Base-by-base conservation (phyloP, 139 green algal genomes). In the Yamagishiella unicocca region DNA sequence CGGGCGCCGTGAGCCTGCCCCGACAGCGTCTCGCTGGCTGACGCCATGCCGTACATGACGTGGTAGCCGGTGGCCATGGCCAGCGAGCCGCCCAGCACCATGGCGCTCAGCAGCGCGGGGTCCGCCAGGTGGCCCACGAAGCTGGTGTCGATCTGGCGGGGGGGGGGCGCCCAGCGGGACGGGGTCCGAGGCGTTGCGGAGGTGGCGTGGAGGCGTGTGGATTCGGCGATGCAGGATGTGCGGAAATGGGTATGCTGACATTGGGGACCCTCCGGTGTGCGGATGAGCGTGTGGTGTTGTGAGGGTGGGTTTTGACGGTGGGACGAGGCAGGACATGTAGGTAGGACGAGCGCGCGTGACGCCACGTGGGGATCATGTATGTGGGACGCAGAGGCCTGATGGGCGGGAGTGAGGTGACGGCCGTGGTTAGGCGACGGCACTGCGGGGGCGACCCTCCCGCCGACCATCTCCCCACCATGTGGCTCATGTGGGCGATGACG, bases 41-140 rank as follows among this genome's bases (percentile, higher is more conserved):
- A 74, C 1, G 80, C 62, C 29, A 90, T 64, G 58, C 87, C 87
- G 53, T 29, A 73, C 2, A 88, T 87, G 71, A 90, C 70, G 45
- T 85, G 33, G 43, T 90, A 87, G 12, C 87, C 87, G 10, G 87
- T 88, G 72, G 81, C 81, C 62, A 80, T 85, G 62, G 87, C 81
- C 9, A 90, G 81, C 27, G 80, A 88, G 19, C 73, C 50, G 31
- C 67, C 87, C 42, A 90, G 62, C 54, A 90, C 68, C 53, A 90
- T 64, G 62, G 43, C 38, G 8, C 79, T 88, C 22, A 90, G 72
- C 35, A 88, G 61, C 10, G 68, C 73, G 17, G 87, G 87, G 58
- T 90, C 35, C 7, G 43, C n/a, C 29, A 88, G 73, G 81, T 88
- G 87, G 14, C 80, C 87, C 19, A 90, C 73, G 42, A 83, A 90